Percentiles rank a stretch among this genome's conserved stretches.
Conservation (phyloP, 192 early-diverging fungal species). For the Geranomyces variabilis region DNA sequence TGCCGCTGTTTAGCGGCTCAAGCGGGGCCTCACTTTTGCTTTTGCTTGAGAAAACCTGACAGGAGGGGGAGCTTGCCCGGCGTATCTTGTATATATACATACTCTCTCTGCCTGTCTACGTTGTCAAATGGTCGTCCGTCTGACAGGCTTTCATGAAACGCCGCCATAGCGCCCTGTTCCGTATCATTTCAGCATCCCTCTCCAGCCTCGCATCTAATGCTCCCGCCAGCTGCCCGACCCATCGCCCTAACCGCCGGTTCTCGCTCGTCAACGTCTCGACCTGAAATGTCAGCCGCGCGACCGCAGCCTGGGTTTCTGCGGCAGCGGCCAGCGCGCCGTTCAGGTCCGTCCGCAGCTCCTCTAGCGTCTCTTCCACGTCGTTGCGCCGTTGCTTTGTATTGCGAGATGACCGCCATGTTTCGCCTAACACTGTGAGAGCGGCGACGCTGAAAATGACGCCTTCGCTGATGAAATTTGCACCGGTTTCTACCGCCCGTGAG, state of each 20-base stretch:
- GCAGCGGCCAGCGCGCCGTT: not conserved
- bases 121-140: too few species aligned
- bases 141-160: too few species aligned
- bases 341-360: not conserved
- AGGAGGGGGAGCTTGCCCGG: too few species aligned
- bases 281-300: not conserved
- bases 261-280: slow-evolving; percentile 10
- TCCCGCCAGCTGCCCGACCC: not conserved
- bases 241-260: not conserved
- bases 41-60: too few species aligned
- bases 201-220: slow-evolving; percentile 4
- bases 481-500: slow-evolving; percentile 50
- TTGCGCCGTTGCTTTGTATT: slow-evolving; percentile 4
- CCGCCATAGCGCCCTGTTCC: too few species aligned
- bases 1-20: too few species aligned
- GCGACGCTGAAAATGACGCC: slow-evolving; percentile 47
- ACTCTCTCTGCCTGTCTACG: too few species aligned
- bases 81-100: too few species aligned
- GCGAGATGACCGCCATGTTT: slow-evolving; percentile 22
- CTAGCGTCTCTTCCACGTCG: slow-evolving; percentile 13
- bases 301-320: not conserved
- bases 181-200: not conserved
- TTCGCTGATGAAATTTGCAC: slow-evolving; percentile 50
- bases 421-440: slow-evolving; percentile 34
- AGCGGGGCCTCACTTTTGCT: too few species aligned